phyloP scores from a whole-genome alignment of 2,329 filamentous ascomycete genomes.

The Diplodia sapinea region DNA sequence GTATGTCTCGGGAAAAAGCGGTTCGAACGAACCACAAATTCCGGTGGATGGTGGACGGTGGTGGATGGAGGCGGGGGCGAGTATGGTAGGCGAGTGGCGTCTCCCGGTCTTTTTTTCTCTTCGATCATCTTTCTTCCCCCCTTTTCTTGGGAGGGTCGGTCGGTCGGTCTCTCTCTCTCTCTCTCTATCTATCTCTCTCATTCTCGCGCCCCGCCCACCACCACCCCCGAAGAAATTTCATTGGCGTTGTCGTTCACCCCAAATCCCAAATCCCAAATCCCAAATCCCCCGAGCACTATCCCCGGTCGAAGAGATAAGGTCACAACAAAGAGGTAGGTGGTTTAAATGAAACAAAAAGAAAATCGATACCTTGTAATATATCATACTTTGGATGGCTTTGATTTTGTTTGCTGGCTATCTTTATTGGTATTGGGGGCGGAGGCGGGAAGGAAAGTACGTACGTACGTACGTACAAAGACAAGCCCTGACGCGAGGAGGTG shows the following conservation, averaged over 20 bases:
- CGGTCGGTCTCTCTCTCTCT: too few relatives aligned
- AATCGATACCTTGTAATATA: conserved; percentile 7
- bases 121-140: background rate
- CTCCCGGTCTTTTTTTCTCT: background rate
- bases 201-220: background rate
- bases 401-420: background rate
- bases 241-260: background rate
- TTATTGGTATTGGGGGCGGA: background rate
- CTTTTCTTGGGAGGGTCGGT: too few relatives aligned
- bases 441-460: too few relatives aligned
- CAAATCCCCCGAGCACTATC: background rate
- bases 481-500: background rate
- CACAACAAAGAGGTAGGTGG: background rate
- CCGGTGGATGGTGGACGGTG: background rate
- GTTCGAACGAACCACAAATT: background rate
- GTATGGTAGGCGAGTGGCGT: background rate
- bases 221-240: background rate
- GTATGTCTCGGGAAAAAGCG: background rate
- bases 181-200: background rate
- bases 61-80: background rate
- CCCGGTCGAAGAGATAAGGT: background rate
- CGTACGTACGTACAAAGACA: background rate
- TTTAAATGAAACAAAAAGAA: background rate
- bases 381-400: background rate
- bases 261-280: too few relatives aligned